Evolutionary conservation across 805 yeast species (phyloP).

Genomic region (Tetrapisispora iriomotensis): DNA sequence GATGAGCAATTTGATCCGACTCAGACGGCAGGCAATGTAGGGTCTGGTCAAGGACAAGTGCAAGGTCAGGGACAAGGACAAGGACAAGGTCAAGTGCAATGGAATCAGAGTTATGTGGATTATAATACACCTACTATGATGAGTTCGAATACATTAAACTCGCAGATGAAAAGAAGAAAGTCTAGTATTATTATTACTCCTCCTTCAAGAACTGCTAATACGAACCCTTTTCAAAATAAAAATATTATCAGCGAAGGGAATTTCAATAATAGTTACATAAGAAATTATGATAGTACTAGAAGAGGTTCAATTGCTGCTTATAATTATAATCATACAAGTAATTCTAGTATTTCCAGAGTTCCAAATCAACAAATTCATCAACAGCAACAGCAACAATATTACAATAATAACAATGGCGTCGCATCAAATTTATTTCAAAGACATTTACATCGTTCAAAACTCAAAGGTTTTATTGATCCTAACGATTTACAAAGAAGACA

Average conservation of each 20-base stretch:
- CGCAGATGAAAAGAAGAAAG: constrained; percentile 20
- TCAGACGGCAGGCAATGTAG: too few relatives aligned
- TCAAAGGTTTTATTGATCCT: constrained; percentile 6
- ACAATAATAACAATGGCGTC: neutral
- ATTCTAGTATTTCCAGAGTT: neutral
- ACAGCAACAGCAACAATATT: neutral
- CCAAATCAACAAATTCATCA: neutral
- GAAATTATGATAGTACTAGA: constrained; percentile 1
- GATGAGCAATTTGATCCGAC: too few relatives aligned
- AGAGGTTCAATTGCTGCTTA: constrained; percentile 7
- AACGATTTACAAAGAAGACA: constrained; percentile 31
- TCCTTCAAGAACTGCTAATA: constrained; percentile 38
- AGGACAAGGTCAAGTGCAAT: neutral
- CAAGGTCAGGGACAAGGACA: too few relatives aligned
- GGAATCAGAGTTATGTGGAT: constrained; percentile 1
- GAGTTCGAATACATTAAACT: neutral
- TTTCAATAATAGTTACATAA: constrained; percentile 2
- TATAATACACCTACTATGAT: too few relatives aligned
- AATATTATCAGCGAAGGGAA: neutral
- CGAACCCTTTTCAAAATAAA: constrained; percentile 29
- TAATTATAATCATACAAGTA: neutral
- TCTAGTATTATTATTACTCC: constrained; percentile 30
- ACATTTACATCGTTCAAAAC: neutral
- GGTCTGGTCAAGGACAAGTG: too few relatives aligned
- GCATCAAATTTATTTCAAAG: neutral